These are phyloP conservation scores for Aechmea fasciata DNA, from an alignment of 176 grass and related monocot species.

Conservation along the genomic window DNA sequence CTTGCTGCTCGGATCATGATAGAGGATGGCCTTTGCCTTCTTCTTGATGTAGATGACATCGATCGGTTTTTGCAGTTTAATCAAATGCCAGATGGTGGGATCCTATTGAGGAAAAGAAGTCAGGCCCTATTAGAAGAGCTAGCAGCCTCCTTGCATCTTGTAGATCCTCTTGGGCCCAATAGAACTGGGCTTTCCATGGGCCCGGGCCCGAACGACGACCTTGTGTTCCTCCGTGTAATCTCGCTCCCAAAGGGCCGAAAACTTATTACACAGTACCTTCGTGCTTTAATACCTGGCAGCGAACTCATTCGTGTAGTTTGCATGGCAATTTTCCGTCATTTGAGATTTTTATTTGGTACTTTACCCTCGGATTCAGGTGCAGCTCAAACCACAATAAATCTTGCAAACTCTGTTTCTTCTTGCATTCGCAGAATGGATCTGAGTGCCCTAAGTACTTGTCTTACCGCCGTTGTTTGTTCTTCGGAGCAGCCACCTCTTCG, in stretches of 20 bases:
- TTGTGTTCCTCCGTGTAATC: slow-evolving; percentile 26
- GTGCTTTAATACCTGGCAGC: slow-evolving; percentile 20
- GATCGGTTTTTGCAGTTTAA: slow-evolving; percentile 25
- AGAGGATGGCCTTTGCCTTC: slow-evolving; percentile 28
- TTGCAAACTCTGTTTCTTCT: slow-evolving; percentile 19
- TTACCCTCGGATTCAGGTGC: slow-evolving; percentile 16
- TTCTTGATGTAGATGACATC: slow-evolving; percentile 40
- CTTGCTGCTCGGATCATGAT: slow-evolving; percentile 29
- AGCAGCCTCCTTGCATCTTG: slow-evolving; percentile 27
- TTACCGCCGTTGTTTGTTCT: slow-evolving; percentile 38
- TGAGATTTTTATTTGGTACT: slow-evolving; percentile 32
- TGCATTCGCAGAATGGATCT: slow-evolving; percentile 26
- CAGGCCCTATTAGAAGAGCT: slow-evolving; percentile 30
- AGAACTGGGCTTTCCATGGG: slow-evolving; percentile 6
- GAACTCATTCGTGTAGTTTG: slow-evolving; percentile 31
- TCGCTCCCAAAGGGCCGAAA: slow-evolving; percentile 37
- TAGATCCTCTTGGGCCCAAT: slow-evolving; percentile 29
- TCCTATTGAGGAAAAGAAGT: slow-evolving; percentile 21
- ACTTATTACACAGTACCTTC: slow-evolving; percentile 25
- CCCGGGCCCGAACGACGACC: slow-evolving; percentile 24
- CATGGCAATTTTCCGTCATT: slow-evolving; percentile 42
- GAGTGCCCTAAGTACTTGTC: slow-evolving; percentile 31
- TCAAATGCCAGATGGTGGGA: slow-evolving; percentile 10
- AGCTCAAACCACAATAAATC: slow-evolving; percentile 16
- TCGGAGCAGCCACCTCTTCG: slow-evolving; percentile 40